These are phyloP conservation scores for Neoarthrinium moseri DNA, from an alignment of 2,329 filamentous ascomycete genomes.

Conservation along the genomic window DNA sequence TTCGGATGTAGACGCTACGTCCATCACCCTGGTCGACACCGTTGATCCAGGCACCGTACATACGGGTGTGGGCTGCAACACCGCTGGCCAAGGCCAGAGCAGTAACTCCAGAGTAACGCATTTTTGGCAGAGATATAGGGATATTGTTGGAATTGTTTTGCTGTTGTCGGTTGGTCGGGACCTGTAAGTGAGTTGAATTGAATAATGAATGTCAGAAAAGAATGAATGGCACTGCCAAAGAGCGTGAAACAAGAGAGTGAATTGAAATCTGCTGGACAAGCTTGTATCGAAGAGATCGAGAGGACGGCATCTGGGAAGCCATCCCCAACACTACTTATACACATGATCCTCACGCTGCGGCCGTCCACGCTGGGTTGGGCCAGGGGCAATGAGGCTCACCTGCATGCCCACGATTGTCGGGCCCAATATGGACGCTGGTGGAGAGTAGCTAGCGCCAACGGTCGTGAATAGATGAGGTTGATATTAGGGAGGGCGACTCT, in stretches of 20 bases:
- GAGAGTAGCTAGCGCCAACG: not conserved
- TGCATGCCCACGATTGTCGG: not conserved
- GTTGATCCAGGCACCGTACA: conserved; percentile 48
- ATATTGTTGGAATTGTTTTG: not conserved
- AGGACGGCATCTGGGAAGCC: not conserved
- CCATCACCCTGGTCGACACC: conserved; percentile 42
- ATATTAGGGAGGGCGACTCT: not conserved
- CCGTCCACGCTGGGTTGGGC: not conserved
- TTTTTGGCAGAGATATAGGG: conserved; percentile 20
- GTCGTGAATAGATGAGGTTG: conserved; percentile 7
- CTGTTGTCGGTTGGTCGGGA: not conserved
- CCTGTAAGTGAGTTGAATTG: not conserved
- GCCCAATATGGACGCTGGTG: not conserved
- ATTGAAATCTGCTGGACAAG: conserved; percentile 3
- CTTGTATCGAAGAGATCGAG: not conserved
- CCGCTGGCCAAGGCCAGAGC: conserved; percentile 31
- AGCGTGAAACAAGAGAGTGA: conserved; percentile 7
- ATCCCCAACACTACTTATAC: conserved; percentile 1
- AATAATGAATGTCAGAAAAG: conserved; percentile 9
- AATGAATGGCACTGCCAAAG: conserved; percentile 9
- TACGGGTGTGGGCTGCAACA: conserved; percentile 43
- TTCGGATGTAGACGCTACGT: conserved; percentile 40
- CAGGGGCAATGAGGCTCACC: not conserved
- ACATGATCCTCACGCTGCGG: not conserved
- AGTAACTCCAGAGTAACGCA: conserved; percentile 29